Conservation (phyloP, 192 early-diverging fungal species). For the Polychytrium aggregatum region DNA sequence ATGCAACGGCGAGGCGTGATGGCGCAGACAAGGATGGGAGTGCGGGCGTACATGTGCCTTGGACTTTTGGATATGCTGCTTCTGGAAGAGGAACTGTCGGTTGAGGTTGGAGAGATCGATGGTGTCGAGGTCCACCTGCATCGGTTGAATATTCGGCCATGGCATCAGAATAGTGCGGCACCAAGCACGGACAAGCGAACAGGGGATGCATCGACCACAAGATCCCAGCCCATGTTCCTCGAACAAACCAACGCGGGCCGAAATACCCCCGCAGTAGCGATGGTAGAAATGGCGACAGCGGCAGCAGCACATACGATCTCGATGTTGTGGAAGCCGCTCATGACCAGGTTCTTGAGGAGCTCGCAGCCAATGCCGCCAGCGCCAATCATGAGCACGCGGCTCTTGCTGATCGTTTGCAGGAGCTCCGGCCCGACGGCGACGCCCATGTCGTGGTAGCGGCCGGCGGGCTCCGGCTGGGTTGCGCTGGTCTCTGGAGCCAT, state of each 20-base stretch:
- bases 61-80: slow-evolving; percentile 79
- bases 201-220: no score
- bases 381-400: slow-evolving; percentile 36
- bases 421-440: slow-evolving; percentile 1
- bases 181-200: no score
- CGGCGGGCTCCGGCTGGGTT: no score
- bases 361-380: slow-evolving; percentile 98
- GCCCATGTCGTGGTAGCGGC: slow-evolving; percentile 1
- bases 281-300: background rate
- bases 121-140: slow-evolving; percentile 89
- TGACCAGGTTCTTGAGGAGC: slow-evolving; percentile 85
- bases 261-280: background rate
- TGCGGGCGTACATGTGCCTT: slow-evolving; percentile 63
- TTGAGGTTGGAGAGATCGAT: slow-evolving; percentile 98
- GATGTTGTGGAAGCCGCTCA: slow-evolving; percentile 77
- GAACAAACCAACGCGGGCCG: no score
- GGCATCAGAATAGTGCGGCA: no score
- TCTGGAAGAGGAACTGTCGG: slow-evolving; percentile 98
- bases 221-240: no score
- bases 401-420: slow-evolving; percentile 2
- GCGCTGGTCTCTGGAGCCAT: no score
- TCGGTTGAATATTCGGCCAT: background rate
- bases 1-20: background rate
- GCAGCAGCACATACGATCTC: slow-evolving; percentile 42
- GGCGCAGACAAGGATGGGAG: background rate